Base-by-base conservation (phyloP, 768 basidiomycete species). In the Nidula microcarpa region DNA sequence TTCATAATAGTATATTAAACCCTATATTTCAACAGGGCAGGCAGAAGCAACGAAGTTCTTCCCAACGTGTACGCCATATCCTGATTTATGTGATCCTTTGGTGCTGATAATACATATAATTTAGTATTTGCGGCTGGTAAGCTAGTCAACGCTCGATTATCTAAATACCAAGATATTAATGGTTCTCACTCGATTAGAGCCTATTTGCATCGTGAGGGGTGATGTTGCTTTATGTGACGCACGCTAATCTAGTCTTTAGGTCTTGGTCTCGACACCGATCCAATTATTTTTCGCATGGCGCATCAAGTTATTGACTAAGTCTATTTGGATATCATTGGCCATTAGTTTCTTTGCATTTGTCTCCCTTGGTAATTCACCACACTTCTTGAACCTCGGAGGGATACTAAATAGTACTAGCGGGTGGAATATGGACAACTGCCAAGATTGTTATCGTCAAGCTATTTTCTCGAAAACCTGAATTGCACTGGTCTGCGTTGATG, bases 221-320 rank as follows among this genome's bases (percentile, higher is more conserved):
- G 4, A 30, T 30, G 23, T 30, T 30, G 23, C 23, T 30, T 30
- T 4, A 30, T 30, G 23, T 30, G 23, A 30, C 23, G 3, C 4
- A 30, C 23, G 23, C 23, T 30, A 30, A 30, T 30, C 23, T 30
- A 30, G 34, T n/a, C 16, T 47, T 3, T 5, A 74, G 74, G 74
- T 75, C 3, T 65, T 70, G 1, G 66, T 77, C 6, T 79, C 76
- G 2, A 77, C 75, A 6, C 75, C 76, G 0, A 77, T 79, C 16
- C 77, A 79, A 59, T 56, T 79, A 8, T 77, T 76, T 62, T 69
- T 77, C 47, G 75, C 75, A 0, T 75, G 74, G 70, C 65, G 75
- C 45, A 74, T 77, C 39, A 65, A 60, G 50, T 58, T 74, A 11
- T 64, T 79, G 34, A 77, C 73, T 32, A 73, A 73, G 54, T 67